phyloP scores from a whole-genome alignment of 2,329 filamentous ascomycete species.

The Periconia macrospinosa region DNA sequence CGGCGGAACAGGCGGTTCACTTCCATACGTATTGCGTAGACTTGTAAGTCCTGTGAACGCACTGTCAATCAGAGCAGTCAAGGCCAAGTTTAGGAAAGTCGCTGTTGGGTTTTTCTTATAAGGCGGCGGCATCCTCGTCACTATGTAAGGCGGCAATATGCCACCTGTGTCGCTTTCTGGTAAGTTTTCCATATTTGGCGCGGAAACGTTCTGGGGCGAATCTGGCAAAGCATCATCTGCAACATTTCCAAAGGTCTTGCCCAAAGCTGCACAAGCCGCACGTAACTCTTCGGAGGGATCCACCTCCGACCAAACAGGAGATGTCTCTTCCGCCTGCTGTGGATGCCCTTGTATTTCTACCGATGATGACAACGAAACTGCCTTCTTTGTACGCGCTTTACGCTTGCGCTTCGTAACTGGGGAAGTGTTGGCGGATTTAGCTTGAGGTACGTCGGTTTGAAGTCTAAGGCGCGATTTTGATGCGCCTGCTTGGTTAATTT shows the following conservation, averaged over 20 bases:
- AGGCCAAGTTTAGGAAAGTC: slow-evolving; percentile 23
- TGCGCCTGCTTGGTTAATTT: not conserved
- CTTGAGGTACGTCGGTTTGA: slow-evolving; percentile 21
- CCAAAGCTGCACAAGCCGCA: slow-evolving; percentile 21
- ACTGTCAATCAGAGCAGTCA: slow-evolving; percentile 24
- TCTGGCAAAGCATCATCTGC: not conserved
- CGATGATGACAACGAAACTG: slow-evolving; percentile 12
- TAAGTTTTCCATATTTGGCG: slow-evolving; percentile 21
- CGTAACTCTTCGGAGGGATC: slow-evolving; percentile 19
- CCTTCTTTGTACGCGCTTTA: slow-evolving; percentile 12
- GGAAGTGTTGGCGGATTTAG: slow-evolving; percentile 24
- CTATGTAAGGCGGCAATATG: slow-evolving; percentile 25
- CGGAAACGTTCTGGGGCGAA: not conserved
- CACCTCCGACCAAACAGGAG: slow-evolving; percentile 22
- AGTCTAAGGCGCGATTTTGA: slow-evolving; percentile 15
- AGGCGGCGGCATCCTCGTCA: slow-evolving; percentile 18
- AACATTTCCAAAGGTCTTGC: slow-evolving; percentile 12
- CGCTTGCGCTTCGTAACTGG: slow-evolving; percentile 19
- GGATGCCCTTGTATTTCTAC: slow-evolving; percentile 1
- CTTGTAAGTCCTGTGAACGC: slow-evolving; percentile 20
- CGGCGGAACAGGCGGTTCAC: slow-evolving; percentile 30
- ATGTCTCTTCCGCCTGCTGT: slow-evolving; percentile 5
- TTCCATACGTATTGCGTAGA: slow-evolving; percentile 26
- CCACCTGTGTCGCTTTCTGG: slow-evolving; percentile 15
- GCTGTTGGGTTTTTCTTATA: slow-evolving; percentile 12